Conservation (phyloP, 2,329 filamentous ascomycete species). For the Ophiocordyceps sinensis region DNA sequence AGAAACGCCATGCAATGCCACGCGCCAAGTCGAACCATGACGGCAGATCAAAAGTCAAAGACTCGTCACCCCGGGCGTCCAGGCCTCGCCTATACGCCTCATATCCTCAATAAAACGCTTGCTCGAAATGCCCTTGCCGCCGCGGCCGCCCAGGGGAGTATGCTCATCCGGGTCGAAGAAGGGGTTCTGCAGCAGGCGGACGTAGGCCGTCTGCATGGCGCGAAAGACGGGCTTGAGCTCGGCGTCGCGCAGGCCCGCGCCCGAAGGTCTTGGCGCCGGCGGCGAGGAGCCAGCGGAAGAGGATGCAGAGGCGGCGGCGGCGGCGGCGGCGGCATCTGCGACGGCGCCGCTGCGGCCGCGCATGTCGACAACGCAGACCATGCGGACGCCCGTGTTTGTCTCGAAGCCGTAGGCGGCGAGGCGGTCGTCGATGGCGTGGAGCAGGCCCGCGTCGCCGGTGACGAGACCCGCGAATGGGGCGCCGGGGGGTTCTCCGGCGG, state of each 20-base stretch:
- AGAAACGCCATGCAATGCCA: not conserved
- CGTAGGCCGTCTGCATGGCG: slow-evolving; percentile 85
- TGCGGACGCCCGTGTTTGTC: slow-evolving; percentile 86
- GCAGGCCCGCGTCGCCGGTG: slow-evolving; percentile 76
- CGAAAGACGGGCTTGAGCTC: slow-evolving; percentile 84
- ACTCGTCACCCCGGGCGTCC: slow-evolving; percentile 58
- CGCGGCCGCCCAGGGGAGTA: slow-evolving; percentile 38
- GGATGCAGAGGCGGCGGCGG: not conserved
- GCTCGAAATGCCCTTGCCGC: slow-evolving; percentile 64
- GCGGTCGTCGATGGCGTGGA: slow-evolving; percentile 88
- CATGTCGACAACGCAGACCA: slow-evolving; percentile 86
- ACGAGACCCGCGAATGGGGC: slow-evolving; percentile 26
- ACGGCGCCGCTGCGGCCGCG: slow-evolving; percentile 47
- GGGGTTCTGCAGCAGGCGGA: slow-evolving; percentile 77
- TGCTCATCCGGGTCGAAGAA: slow-evolving; percentile 88
- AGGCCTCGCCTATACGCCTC: slow-evolving; percentile 69
- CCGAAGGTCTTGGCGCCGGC: slow-evolving; percentile 15
- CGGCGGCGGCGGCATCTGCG: slow-evolving; percentile 3
- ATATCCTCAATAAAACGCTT: slow-evolving; percentile 70
- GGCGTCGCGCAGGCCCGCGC: slow-evolving; percentile 63
- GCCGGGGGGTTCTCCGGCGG: too few relatives aligned
- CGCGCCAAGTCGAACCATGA: not conserved
- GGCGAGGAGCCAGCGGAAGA: not conserved
- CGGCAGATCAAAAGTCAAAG: slow-evolving; percentile 26
- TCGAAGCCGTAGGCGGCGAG: slow-evolving; percentile 91